phyloP scores from a whole-genome alignment of 129 eudicot species.

The Escallonia herrerae region DNA sequence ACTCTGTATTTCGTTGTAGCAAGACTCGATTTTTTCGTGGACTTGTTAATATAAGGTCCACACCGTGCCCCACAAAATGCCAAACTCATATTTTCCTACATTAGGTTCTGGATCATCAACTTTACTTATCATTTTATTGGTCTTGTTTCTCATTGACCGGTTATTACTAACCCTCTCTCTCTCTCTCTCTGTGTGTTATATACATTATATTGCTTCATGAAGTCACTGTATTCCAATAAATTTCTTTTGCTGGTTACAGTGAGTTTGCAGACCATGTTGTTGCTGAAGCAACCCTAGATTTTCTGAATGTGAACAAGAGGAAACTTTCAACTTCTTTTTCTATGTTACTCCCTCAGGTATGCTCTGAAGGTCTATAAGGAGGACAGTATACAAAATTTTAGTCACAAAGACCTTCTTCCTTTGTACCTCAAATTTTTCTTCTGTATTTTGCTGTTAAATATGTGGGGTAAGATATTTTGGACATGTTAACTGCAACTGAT shows the following conservation, averaged over 20 bases:
- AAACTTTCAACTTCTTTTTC: conserved; percentile 61
- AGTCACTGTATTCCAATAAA: not conserved
- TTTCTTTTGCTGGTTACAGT: conserved; percentile 42
- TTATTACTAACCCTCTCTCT: not conserved
- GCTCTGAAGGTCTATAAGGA: not conserved
- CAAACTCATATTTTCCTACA: no score
- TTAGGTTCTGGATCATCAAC: no score
- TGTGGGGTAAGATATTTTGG: no score
- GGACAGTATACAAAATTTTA: no score
- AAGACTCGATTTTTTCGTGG: no score
- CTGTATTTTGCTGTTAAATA: no score
- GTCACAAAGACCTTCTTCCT: not conserved
- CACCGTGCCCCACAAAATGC: no score
- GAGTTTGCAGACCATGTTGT: conserved; percentile 94
- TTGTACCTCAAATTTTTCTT: not conserved
- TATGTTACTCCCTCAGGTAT: conserved; percentile 84
- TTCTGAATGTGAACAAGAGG: conserved; percentile 55
- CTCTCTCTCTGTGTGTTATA: not conserved
- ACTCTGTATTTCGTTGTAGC: no score
- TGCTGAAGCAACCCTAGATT: conserved; percentile 85
- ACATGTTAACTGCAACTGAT: not conserved
- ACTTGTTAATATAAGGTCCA: no score
- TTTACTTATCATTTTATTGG: no score
- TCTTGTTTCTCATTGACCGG: no score
- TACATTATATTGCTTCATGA: not conserved